Base-by-base conservation (phyloP, 129 eudicot genomes). In the Logfia minima region DNA sequence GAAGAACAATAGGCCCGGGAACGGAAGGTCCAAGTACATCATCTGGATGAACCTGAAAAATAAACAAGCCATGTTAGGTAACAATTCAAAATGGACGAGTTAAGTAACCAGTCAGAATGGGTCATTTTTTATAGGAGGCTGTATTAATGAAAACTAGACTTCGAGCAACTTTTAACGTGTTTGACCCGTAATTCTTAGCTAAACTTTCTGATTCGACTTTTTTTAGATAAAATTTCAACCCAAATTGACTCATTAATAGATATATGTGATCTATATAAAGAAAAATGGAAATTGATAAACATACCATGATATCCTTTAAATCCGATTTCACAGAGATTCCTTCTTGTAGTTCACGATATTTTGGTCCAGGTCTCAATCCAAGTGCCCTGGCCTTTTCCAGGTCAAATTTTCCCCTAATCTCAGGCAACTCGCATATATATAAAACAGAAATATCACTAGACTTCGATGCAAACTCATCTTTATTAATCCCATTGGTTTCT, bases 301-400 rank as follows among this genome's bases (percentile, higher is more conserved):
- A 18, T 87, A 92, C 97, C 97, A 82, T 89, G 67, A 85, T 80
- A 77, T 84, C 80, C 75, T 85, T 69, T 41, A 56, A 63, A 82
- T 91, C 98, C 1, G 98, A 91, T 76, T 83, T 84, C 29, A 94
- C 97, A 16, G 97, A 84, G 71, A 81, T 83, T 17, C 93, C 93
- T 31, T 83, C 88, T 81, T 94, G 98, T 82, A 94, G 71, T 59
- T 88, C 92, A 24, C 96, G 90, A 78, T 86, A 91, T 79, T 94
- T 94, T 24, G 97, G 97, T 2, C 98, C 98, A 18, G 92, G 92
- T 68, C 82, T 87, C 51, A 94, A 71, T 56, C 98, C 98, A 83
- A 94, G 92, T 81, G 90, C 83, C 64, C 34, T 71, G 77, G 98
- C 98, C 65, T 94, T 94, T 58, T 84, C 80, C 1, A 86, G 97